These are phyloP conservation scores for Yarrowia sp. DNA, from an alignment of 805 yeast genomes.

Conservation along the genomic window DNA sequence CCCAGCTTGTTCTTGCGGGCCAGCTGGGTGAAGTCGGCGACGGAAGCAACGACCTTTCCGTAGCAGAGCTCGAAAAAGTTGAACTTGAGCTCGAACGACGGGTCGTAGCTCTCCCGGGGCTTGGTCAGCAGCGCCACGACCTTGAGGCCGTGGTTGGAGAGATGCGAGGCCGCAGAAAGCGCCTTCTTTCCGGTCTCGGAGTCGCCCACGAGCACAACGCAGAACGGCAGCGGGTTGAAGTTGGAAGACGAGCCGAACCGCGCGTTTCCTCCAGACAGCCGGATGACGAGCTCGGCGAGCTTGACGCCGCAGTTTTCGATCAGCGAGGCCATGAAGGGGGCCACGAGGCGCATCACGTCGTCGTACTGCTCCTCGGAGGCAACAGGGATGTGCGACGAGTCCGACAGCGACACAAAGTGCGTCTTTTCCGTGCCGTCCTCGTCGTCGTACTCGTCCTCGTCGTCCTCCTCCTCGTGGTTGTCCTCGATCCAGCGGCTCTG, in stretches of 20 bases:
- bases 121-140: constrained; percentile 51
- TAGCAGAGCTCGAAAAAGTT: constrained; percentile 24
- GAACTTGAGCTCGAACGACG: constrained; percentile 14
- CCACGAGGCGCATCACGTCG: constrained; percentile 65
- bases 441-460: background rate
- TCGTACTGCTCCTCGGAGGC: constrained; percentile 77
- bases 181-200: constrained; percentile 69
- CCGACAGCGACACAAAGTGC: constrained; percentile 27
- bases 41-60: constrained; percentile 10
- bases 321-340: constrained; percentile 53
- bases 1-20: constrained; percentile 11
- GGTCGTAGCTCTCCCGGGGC: constrained; percentile 9
- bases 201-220: constrained; percentile 69
- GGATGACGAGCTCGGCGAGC: constrained; percentile 56
- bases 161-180: constrained; percentile 73
- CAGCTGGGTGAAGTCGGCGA: background rate
- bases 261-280: constrained; percentile 62
- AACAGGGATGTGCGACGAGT: constrained; percentile 33
- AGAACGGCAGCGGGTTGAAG: constrained; percentile 77
- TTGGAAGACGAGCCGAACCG: constrained; percentile 58
- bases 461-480: background rate
- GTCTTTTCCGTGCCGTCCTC: background rate
- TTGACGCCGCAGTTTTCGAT: constrained; percentile 70
- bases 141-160: constrained; percentile 61
- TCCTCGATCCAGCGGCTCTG: constrained; percentile 23